Evolutionary conservation across 352 stramenopile species (phyloP), one percentile per base, ranked within the genome.

Genomic region (Phytophthora citrophthora): DNA sequence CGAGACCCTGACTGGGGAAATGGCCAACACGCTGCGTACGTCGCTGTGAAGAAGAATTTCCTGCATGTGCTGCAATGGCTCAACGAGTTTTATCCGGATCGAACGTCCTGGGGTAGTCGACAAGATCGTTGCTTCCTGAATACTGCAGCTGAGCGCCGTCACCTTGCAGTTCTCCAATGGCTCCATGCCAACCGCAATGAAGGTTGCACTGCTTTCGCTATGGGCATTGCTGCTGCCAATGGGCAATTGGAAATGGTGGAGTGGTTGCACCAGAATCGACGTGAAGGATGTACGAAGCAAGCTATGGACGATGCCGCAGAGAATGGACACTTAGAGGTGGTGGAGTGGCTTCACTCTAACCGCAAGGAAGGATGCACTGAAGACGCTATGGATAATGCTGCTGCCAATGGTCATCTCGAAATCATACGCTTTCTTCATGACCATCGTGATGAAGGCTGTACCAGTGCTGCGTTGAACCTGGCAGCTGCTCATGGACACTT

Each of bases 31-130:
- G 51, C 43, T 26, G 59, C 59, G 4, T 61, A 52, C 27, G 13
- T 52, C 18, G 60, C 60, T 11, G 52, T 63, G 15, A 63, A 57
- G 29, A 68, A 56, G 20, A 53, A 44, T 27, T 39, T 15, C 12
- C 45, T 63, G 11, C 60, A 58, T 15, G 52, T 68, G 27, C n/a
- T 68, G 52, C 26, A 68, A 38, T 68, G 61, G 45, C 38, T 68
- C 29, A 62, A 56, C 29, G 61, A 68, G 5, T 34, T 46, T 2
- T 63, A 63, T 29, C 61, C 53, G 18, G 61, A 51, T 31, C 52
- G 52, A 23, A 63, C 61, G 16, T 58, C 36, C 29, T 63, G 61
- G 52, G 61, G 45, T 11, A 49, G 16, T 57, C 36, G 24, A 20
- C 36, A 61, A 9, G 61, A 8, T 11, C 52, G 44, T 20, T 64